Evolutionary conservation across 805 yeast genomes (phyloP), one percentile per base, ranked within the genome.

Genomic region (Suhomyces kilbournensis): DNA sequence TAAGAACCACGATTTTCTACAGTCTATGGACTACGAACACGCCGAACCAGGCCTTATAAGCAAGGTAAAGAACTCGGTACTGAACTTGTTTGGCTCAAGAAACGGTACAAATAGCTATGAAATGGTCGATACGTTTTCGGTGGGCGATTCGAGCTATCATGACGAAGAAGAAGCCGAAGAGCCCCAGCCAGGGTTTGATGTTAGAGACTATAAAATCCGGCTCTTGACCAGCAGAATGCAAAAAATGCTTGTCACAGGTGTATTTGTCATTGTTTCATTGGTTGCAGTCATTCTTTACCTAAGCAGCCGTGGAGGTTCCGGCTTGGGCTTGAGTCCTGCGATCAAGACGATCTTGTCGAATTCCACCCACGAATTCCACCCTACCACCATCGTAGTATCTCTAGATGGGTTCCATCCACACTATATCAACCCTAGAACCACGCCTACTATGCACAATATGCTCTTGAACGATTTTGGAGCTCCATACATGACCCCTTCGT

Each of bases 391-490:
- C 1, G 64, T 91, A 45, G 75, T 92, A 1, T 90, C 97, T 0
- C 67, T 93, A 26, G 97, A 90, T 66, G 97, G 97, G 8, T 87
- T 92, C 66, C 96, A 92, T 63, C 97, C 97, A 2, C 93, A 89
- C 62, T 88, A 90, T 64, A 81, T 92, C 10, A 83, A 85, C 2
- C 60, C 78, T 5, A 70, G 74, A 17, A 62, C 77, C 28, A 92
- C 97, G 0, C 98, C 98, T 0, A 74, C 82, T 35, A 63, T 92
- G 64, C 84, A 87, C 62, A 67, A 74, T 8, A 66, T 92, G 65
- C 69, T 83, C 56, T 57, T 75, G 3, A 68, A 80, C 23, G 78
- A 75, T 4, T 79, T 74, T 48, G 86, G 85, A 14, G 83, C 90
- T 3, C 97, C 97, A 1, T 90, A 81, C 62, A 89, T 93, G 93